Percentiles rank a stretch among this genome's conserved stretches.
Evolutionary conservation across 257 asterid genomes (phyloP).

Genomic region (Sherardia arvensis): DNA sequence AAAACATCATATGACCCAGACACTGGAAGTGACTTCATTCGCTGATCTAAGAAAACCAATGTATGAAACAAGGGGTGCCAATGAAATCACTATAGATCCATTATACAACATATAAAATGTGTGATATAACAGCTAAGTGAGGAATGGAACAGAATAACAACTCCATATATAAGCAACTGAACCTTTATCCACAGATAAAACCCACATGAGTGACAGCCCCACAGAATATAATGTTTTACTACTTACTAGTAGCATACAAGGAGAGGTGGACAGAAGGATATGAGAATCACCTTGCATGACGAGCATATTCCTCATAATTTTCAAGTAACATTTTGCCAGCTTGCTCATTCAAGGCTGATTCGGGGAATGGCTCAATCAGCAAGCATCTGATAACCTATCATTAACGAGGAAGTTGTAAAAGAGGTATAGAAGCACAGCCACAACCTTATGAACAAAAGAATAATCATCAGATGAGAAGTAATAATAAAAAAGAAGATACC

Average conservation of each 20-base stretch:
- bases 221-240: not conserved
- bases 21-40: not conserved
- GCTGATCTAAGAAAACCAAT: not conserved
- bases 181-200: not conserved
- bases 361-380: conserved; percentile 94
- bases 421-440: conserved; percentile 5
- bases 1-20: not conserved
- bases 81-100: not conserved
- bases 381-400: conserved; percentile 89
- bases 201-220: not conserved
- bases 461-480: not conserved
- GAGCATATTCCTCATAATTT: conserved; percentile 80
- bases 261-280: not conserved
- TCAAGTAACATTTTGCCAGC: conserved; percentile 97
- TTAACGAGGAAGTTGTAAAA: not conserved
- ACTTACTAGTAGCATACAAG: not conserved
- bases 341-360: conserved; percentile 91
- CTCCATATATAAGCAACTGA: not conserved
- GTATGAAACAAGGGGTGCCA: not conserved
- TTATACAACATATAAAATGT: too few species aligned
- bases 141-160: not conserved
- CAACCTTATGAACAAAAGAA: not conserved
- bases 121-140: too few species aligned
- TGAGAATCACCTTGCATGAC: conserved; percentile 60
- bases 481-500: conserved; percentile 31